Base-by-base conservation (phyloP, 805 yeast genomes). In the Candida pseudoglaebosa region DNA sequence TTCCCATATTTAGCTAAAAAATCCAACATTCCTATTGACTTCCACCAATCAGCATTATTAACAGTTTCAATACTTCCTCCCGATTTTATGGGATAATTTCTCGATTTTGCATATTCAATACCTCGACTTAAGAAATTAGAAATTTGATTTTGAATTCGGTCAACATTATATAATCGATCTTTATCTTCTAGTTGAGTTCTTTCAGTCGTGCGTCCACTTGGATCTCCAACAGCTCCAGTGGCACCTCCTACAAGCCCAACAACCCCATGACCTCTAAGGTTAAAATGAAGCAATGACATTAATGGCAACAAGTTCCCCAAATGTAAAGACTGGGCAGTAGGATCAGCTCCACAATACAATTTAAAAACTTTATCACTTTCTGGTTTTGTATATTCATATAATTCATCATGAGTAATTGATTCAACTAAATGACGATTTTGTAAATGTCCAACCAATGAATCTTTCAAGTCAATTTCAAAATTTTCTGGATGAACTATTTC, bases 221-320 rank as follows among this genome's bases (percentile, higher is more conserved):
- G 99, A 59, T 93, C 99, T 5, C 99, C 99, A 2, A 93, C 95
- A 9, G 77, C 75, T 6, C 96, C 98, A 0, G 99, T 93, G 4
- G 98, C 99, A 17, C 95, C 95, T 14, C 96, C 96, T 13, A 93
- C 89, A 5, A 91, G 59, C 0, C 91, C 88, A 5, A 82, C 78
- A n/a, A 88, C 78, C 43, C 77, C 75, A 56, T 89, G 96, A 2
- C 99, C 99, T 24, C 93, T 67, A 22, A 89, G 61, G 45, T 78
- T 79, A 59, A 89, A 89, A 59, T 93, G 96, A 32, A 93, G 65
- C 32, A 91, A 62, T 1, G 87, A 77, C 82, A 93, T 78, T 46
- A 93, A 61, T 0, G 99, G 99, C 22, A 93, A 67, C 37, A 93
- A 63, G 52, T 93, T 93, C 2, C 99, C 99, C 47, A 93, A 62